Base-by-base conservation (phyloP, 495 filamentous ascomycete genomes). In the Talaromyces adpressus region DNA sequence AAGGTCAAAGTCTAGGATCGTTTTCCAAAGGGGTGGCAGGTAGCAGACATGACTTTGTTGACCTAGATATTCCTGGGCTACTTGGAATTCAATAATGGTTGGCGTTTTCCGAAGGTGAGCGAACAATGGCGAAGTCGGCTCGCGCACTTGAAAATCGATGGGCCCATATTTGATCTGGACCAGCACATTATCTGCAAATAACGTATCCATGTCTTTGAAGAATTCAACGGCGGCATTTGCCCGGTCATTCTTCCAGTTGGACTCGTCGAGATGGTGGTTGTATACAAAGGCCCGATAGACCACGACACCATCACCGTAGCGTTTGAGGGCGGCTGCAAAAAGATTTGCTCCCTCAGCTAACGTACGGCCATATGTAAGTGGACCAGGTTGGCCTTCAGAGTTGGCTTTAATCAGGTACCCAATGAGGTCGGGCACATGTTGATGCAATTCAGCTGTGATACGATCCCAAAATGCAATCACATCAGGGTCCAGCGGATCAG, bases 211-310 rank as follows among this genome's bases (percentile, higher is more conserved):
- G 0, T 75, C 71, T 45, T 85, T 77, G 73, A 91, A 91, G 69
- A 81, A 90, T 1, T 91, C 71, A 4, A 87, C 85, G 1, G 86
- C 86, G 0, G 86, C 87, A 53, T 89, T 89, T 6, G 87, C 88
- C 3, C 88, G 83, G 70, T 91, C 88, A 11, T 78, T 80, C 59
- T 79, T 86, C 86, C 87, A 89, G 64, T 82, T 75, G 0, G 74
- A 71, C 66, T 87, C 79, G 65, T 85, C 78, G 32, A 84, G 75
- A 7, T 77, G 65, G 57, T 80, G 73, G 71, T 91, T 80, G 71
- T 91, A 91, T 5, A 91, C 87, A 64, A 91, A 91, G 6, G 87
- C 86, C 4, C 88, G 84, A 77, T 86, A 91, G 80, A 91, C 84
- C 57, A 89, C 78, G 57, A 89, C 76, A 39, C 87, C 88, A 52